Evolutionary conservation across 805 yeast genomes (phyloP), one percentile per base, ranked within the genome.

Genomic region (Kodamaea kaohsiungensis): DNA sequence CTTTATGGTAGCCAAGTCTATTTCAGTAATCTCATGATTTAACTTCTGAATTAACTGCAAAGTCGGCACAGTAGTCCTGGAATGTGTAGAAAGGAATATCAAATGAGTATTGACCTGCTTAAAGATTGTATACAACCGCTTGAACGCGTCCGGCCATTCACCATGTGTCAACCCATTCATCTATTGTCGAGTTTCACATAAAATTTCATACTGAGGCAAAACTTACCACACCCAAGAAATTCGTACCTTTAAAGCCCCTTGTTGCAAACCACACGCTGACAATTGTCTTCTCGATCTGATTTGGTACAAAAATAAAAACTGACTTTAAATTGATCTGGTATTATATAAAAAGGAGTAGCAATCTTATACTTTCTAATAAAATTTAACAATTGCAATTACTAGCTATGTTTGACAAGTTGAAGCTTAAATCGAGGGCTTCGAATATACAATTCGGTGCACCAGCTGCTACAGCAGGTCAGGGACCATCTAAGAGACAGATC

Each of bases 1-100:
- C 46, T 77, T 81, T 33, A 92, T 77, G 53, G 78, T 76, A 1
- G 96, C 89, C 37, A 88, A 77, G 65, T 90, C 96, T 8, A 75
- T 68, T 9, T 70, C 63, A 1, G 76, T 71, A 22, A 75, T 66
- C 22, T 61, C 65, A 2, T 59, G 57, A 45, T 69, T 65, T 27
- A 74, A 61, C 49, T 72, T 71, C 38, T 66, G 66, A 42, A 75
- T 59, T 16, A 71, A 63, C 19, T 55, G 60, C 10, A 53, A 47
- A 7, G 73, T 62, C 2, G 77, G 75, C 6, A 70, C 63, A 1
- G 73, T 69, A 1, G 69, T 51, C 45, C 75, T 53, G 8, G 75
- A 67, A 59, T 70, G 76, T 1, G 75, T 68, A 3, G 75, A 59
- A 17, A 76, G 59, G 48, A 76, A 76, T 10, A 77, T 75, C 50